Conservation (phyloP, 306 rosid genomes). For the Alnus rubra region DNA sequence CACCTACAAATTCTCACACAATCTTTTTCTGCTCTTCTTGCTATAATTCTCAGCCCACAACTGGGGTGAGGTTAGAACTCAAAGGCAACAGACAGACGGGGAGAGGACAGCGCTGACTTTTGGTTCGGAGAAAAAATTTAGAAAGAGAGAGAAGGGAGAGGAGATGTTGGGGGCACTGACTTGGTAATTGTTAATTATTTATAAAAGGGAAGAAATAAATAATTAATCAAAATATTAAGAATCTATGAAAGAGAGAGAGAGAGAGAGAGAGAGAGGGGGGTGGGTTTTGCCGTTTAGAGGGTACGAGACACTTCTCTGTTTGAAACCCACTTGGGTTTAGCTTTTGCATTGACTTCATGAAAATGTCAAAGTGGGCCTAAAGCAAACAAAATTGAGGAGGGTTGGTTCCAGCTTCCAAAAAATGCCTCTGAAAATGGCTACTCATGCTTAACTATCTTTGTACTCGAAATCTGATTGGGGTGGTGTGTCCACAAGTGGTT, state of each 20-base stretch:
- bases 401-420: neutral
- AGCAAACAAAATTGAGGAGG: neutral
- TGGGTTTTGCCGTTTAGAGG: conserved; percentile 3
- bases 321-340: conserved; percentile 19
- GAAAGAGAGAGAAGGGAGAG: conserved; percentile 28
- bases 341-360: conserved; percentile 45
- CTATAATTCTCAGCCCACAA: conserved; percentile 10
- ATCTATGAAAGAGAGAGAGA: too few relatives aligned
- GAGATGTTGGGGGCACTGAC: conserved; percentile 56
- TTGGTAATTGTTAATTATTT: conserved; percentile 48
- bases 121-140: neutral
- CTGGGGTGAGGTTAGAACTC: conserved; percentile 6
- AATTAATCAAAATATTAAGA: neutral
- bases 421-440: neutral
- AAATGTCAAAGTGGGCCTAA: conserved; percentile 38
- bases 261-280: neutral
- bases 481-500: neutral
- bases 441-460: neutral
- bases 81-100: conserved; percentile 16
- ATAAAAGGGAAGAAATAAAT: conserved; percentile 20
- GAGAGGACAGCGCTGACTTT: conserved; percentile 72
- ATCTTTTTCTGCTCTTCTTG: neutral
- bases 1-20: conserved; percentile 14
- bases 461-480: conserved; percentile 12
- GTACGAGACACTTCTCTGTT: conserved; percentile 4